phyloP scores from a whole-genome alignment of 129 eudicot species.

The Escallonia rubra region DNA sequence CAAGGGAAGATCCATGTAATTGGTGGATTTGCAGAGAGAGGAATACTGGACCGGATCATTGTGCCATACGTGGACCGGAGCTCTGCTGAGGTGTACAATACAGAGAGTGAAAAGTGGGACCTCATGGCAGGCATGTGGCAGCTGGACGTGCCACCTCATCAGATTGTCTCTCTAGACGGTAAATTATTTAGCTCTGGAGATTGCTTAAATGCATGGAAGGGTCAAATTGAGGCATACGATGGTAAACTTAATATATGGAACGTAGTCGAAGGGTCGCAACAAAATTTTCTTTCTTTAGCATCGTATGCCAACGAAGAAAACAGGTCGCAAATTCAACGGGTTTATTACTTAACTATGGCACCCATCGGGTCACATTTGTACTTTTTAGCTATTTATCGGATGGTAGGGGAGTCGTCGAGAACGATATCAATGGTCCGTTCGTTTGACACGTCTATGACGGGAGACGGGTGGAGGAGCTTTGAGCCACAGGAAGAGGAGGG shows the following conservation, averaged over 20 bases:
- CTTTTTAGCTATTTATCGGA: slow-evolving; percentile 40
- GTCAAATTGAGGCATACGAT: slow-evolving; percentile 57
- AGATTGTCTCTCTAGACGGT: slow-evolving; percentile 36
- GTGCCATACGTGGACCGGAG: slow-evolving; percentile 41
- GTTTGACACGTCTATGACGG: slow-evolving; percentile 39
- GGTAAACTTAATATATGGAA: slow-evolving; percentile 37
- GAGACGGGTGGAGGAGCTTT: slow-evolving; percentile 39
- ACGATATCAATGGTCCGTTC: slow-evolving; percentile 37
- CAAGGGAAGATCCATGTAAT: slow-evolving; percentile 47
- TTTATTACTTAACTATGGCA: slow-evolving; percentile 47
- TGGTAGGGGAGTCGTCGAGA: slow-evolving; percentile 25
- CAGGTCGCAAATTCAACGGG: slow-evolving; percentile 7
- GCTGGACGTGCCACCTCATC: slow-evolving; percentile 58
- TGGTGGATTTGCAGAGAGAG: slow-evolving; percentile 42
- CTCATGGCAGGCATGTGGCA: slow-evolving; percentile 54
- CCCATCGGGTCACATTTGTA: slow-evolving; percentile 34
- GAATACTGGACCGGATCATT: neutral
- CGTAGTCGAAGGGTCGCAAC: slow-evolving; percentile 41
- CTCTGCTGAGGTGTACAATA: slow-evolving; percentile 53
- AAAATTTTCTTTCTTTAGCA: slow-evolving; percentile 6
- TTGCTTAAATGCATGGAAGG: slow-evolving; percentile 61
- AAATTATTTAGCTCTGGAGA: slow-evolving; percentile 55
- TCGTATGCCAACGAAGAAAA: slow-evolving; percentile 17
- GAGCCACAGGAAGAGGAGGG: slow-evolving; percentile 38
- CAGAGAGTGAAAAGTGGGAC: slow-evolving; percentile 22